Base-by-base conservation (phyloP, 306 rosid species). In the Cucurbita moschata region DNA sequence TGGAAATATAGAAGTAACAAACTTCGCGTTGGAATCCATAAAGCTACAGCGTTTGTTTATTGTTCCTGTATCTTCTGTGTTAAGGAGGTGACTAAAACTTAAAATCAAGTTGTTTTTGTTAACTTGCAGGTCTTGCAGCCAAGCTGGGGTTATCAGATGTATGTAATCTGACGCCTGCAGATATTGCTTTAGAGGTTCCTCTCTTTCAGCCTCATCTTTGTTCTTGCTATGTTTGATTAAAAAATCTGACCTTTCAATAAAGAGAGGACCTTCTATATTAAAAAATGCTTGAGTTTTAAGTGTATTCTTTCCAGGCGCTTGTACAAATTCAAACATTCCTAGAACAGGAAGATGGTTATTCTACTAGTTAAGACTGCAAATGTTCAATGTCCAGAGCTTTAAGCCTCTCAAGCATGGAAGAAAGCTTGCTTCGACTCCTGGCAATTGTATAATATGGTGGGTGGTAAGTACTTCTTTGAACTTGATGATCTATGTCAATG, bases 131-230 rank as follows among this genome's bases (percentile, higher is more conserved):
- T 42, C 85, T 95, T 73, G 99, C 97, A 18, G 80, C 84, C 62
- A 86, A 95, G 80, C 77, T 73, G 73, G 96, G 92, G 15, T 78
- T 35, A 46, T 18, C 76, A 77, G 96, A 89, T 79, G 88, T 88
- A 26, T 86, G 77, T 3, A 82, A 84, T 83, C 79, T 95, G 79
- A 83, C 99, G 1, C 99, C 99, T 49, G 72, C 81, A 23, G 87
- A 77, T 64, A 89, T 95, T 66, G 97, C 97, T 64, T 75, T 91
- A 73, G 99, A 91, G 99, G 99, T 91, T 51, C 46, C 74, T 73
- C 49, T 50, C 83, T 64, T 52, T 79, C 78, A 73, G 77, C 58
- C 58, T 72, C 76, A 57, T 67, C 70, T 75, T 61, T 77, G 73
- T 73, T 69, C 59, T 54, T 51, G 21, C 73, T n/a, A 16, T 53